Evolutionary conservation across 75 land plant genomes (phyloP).

Genomic region (Picea glauca): DNA sequence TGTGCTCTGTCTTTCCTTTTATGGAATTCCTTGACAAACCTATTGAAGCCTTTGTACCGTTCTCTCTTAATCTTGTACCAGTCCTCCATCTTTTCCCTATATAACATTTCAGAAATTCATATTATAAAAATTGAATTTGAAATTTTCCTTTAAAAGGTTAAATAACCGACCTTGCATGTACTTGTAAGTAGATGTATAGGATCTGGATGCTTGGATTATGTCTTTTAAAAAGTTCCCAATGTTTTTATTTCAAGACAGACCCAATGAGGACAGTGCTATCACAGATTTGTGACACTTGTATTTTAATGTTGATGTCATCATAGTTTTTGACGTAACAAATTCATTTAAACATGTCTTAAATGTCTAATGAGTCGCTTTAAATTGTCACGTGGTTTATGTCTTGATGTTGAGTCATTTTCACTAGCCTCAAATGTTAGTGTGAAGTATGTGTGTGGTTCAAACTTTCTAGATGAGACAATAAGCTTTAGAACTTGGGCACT

Average conservation of each 20-base stretch:
- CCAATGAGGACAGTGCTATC: background rate
- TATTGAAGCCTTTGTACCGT: constrained; percentile 82
- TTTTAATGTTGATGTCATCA: no score
- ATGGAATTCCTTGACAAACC: constrained; percentile 84
- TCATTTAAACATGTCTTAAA: no score
- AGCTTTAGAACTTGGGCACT: no score
- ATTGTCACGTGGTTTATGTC: no score
- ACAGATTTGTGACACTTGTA: no score
- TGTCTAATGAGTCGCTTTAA: no score
- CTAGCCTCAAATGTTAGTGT: no score
- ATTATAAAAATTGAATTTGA: background rate
- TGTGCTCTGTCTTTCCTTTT: constrained; percentile 84
- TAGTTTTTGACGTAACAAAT: no score
- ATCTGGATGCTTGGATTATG: background rate
- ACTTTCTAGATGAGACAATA: no score
- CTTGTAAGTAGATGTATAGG: background rate
- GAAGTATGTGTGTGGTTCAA: no score
- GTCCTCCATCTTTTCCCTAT: constrained; percentile 89
- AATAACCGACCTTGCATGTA: background rate
- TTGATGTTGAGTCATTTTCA: no score
- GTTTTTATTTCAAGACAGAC: background rate
- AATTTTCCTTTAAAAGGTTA: background rate
- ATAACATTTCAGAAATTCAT: constrained; percentile 1
- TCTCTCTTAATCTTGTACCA: constrained; percentile 72
- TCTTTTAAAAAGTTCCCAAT: background rate